These are phyloP conservation scores for Linaria vulgaris DNA, from an alignment of 257 asterid genomes.

Conservation along the genomic window DNA sequence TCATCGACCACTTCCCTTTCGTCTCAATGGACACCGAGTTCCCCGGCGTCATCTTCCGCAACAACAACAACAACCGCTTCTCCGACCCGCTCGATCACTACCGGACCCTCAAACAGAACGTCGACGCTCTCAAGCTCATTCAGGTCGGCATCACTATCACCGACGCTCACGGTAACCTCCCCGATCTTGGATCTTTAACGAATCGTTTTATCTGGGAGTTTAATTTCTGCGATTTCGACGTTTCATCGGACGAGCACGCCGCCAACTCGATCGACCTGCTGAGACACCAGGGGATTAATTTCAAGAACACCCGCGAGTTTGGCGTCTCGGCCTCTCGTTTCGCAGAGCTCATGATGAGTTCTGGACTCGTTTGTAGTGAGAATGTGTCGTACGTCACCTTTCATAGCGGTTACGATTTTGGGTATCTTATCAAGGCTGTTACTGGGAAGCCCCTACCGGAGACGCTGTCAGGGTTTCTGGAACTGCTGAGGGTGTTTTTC, in stretches of 20 bases:
- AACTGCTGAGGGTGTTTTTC: conserved; percentile 50
- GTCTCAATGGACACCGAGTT: conserved; percentile 61
- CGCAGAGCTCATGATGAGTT: conserved; percentile 67
- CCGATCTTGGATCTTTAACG: conserved; percentile 42
- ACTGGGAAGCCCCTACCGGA: conserved; percentile 56
- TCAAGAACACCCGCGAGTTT: conserved; percentile 34
- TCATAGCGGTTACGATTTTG: conserved; percentile 79
- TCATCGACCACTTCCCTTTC: conserved; percentile 37
- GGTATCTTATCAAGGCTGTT: conserved; percentile 64
- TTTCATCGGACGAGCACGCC: conserved; percentile 48
- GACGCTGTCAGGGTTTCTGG: conserved; percentile 46
- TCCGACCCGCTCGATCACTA: conserved; percentile 52
- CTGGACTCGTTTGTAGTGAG: conserved; percentile 66
- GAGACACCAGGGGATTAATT: conserved; percentile 61
- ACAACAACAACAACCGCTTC: conserved; percentile 34
- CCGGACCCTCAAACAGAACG: conserved; percentile 58
- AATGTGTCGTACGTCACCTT: conserved; percentile 56
- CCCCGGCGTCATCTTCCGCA: conserved; percentile 54
- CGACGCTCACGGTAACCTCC: conserved; percentile 60
- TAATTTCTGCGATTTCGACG: conserved; percentile 66
- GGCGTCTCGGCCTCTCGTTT: conserved; percentile 52
- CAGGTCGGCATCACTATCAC: conserved; percentile 81
- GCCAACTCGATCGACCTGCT: conserved; percentile 63
- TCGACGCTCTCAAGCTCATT: conserved; percentile 68
- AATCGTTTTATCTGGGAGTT: conserved; percentile 68